phyloP scores from a whole-genome alignment of 352 stramenopile genomes.

The Phytophthora uliginosa region DNA sequence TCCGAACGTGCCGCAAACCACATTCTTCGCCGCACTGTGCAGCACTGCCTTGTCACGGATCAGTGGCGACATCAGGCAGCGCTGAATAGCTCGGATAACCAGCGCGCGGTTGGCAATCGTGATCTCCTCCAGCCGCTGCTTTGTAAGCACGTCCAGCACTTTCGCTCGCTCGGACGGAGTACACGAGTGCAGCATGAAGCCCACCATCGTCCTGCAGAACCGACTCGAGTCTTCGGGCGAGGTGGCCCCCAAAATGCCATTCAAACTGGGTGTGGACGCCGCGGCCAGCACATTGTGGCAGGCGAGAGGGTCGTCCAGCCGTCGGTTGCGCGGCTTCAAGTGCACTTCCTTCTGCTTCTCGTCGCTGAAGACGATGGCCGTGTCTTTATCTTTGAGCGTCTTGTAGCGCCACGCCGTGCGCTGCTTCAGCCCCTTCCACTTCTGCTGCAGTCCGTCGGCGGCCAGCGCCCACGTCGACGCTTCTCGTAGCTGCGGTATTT shows the following conservation, averaged over 20 bases:
- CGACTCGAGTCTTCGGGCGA: slow-evolving; percentile 80
- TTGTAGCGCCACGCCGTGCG: slow-evolving; percentile 86
- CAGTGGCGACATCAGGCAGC: slow-evolving; percentile 75
- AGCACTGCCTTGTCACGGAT: slow-evolving; percentile 74
- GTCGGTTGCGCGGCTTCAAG: slow-evolving; percentile 66
- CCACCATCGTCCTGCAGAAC: slow-evolving; percentile 86
- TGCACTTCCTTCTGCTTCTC: slow-evolving; percentile 82
- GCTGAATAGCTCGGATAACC: slow-evolving; percentile 85
- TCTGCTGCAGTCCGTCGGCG: slow-evolving; percentile 78
- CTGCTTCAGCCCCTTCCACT: slow-evolving; percentile 88
- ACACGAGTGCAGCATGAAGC: slow-evolving; percentile 87
- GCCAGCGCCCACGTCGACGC: slow-evolving; percentile 84
- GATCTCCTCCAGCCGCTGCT: slow-evolving; percentile 74
- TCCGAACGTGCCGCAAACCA: slow-evolving; percentile 76
- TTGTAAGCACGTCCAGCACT: slow-evolving; percentile 84
- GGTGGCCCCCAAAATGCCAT: slow-evolving; percentile 81
- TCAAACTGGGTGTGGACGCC: slow-evolving; percentile 71
- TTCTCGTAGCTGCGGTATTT: slow-evolving; percentile 27
- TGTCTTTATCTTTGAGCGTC: slow-evolving; percentile 80
- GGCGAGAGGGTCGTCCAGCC: slow-evolving; percentile 67
- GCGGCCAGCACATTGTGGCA: slow-evolving; percentile 81
- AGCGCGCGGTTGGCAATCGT: slow-evolving; percentile 80
- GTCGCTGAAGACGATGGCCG: slow-evolving; percentile 78
- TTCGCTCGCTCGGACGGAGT: slow-evolving; percentile 65
- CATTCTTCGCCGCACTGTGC: slow-evolving; percentile 74